Percentiles rank a stretch among this genome's conserved stretches.
Conservation (phyloP, 164 flowering plant species). For the Magnolia kwangsiensis region DNA sequence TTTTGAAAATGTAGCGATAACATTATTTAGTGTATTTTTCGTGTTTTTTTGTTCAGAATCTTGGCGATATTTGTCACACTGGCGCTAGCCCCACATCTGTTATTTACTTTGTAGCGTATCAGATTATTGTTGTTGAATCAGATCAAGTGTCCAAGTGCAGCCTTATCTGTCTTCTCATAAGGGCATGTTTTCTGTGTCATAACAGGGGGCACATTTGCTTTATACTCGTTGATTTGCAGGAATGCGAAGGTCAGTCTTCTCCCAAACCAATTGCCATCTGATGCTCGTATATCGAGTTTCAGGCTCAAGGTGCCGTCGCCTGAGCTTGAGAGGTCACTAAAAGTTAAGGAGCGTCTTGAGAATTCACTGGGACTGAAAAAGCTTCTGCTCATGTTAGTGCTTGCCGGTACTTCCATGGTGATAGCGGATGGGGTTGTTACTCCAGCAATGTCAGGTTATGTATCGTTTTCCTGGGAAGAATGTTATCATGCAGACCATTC, state of each 20-base stretch:
- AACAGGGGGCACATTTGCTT: slow-evolving; percentile 98
- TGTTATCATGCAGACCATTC: background rate
- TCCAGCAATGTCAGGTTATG: slow-evolving; percentile 98
- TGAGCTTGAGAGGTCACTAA: slow-evolving; percentile 94
- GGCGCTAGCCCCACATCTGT: too few relatives aligned
- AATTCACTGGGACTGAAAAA: slow-evolving; percentile 72
- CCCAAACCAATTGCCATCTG: slow-evolving; percentile 97
- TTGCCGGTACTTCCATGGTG: slow-evolving; percentile 96
- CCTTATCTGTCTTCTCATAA: background rate
- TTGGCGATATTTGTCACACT: too few relatives aligned
- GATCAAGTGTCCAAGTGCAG: background rate
- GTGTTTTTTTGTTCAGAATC: too few relatives aligned
- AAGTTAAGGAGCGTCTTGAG: slow-evolving; percentile 89
- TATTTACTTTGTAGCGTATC: too few relatives aligned
- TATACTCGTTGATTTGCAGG: slow-evolving; percentile 93
- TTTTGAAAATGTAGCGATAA: too few relatives aligned
- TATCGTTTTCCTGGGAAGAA: background rate
- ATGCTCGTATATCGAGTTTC: slow-evolving; percentile 98
- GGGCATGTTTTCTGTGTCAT: slow-evolving; percentile 1
- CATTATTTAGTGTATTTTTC: too few relatives aligned
- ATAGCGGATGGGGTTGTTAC: slow-evolving; percentile 95
- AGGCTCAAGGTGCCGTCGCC: slow-evolving; percentile 96
- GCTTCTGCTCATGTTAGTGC: slow-evolving; percentile 78
- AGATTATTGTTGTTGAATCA: too few relatives aligned
- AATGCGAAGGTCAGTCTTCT: slow-evolving; percentile 97